These are phyloP conservation scores for Peronospora farinosa DNA, from an alignment of 352 stramenopile species.

Conservation along the genomic window DNA sequence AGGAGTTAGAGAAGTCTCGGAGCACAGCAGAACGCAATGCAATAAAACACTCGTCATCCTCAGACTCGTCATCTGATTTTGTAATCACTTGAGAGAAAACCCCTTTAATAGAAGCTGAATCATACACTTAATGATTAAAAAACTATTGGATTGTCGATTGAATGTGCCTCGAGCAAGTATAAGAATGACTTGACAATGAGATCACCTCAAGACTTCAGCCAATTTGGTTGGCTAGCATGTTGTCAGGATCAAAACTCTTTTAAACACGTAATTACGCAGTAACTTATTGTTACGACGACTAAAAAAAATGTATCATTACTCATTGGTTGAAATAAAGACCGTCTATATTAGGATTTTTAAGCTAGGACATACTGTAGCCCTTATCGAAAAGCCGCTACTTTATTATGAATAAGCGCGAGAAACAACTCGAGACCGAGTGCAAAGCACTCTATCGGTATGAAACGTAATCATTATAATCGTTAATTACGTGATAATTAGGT, in stretches of 20 bases:
- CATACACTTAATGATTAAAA: too few species aligned
- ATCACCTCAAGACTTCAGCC: background rate
- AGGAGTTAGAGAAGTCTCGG: slow-evolving; percentile 40
- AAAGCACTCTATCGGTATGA: too few species aligned
- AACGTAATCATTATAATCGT: too few species aligned
- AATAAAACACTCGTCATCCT: slow-evolving; percentile 59
- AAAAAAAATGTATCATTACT: background rate
- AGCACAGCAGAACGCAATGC: slow-evolving; percentile 78
- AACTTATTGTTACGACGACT: background rate
- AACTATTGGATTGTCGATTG: background rate
- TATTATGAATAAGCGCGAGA: too few species aligned
- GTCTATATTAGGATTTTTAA: too few species aligned
- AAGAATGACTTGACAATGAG: slow-evolving; percentile 6
- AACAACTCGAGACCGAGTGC: too few species aligned
- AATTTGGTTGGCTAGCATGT: slow-evolving; percentile 13
- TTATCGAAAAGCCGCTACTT: too few species aligned
- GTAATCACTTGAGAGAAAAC: slow-evolving; percentile 77
- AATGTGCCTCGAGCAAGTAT: slow-evolving; percentile 8
- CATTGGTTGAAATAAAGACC: slow-evolving; percentile 9
- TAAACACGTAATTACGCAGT: slow-evolving; percentile 21
- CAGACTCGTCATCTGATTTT: slow-evolving; percentile 90
- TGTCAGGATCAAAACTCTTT: background rate
- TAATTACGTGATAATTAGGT: too few species aligned
- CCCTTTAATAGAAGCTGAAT: too few species aligned
- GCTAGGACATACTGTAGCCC: too few species aligned